Conservation (phyloP, 345 rosid species). For the Acer saccharum region DNA sequence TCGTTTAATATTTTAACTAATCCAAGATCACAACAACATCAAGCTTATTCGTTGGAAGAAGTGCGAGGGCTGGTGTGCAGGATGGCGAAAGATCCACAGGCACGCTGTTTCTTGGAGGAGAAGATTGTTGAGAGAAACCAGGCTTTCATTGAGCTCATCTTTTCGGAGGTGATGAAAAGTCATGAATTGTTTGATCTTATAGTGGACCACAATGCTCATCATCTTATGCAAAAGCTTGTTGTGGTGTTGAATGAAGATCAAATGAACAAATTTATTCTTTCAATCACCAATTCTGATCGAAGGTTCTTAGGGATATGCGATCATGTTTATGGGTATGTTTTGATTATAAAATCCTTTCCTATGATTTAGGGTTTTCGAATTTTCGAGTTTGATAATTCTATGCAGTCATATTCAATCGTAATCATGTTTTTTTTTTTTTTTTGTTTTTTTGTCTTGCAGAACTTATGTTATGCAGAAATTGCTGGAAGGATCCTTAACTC, state of each 20-base stretch:
- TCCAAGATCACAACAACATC: background rate
- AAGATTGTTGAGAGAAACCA: too few relatives aligned
- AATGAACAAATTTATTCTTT: conserved; percentile 17
- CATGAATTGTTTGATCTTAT: conserved; percentile 21
- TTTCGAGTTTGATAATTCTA: too few relatives aligned
- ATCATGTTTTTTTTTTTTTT: background rate
- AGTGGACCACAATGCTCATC: conserved; percentile 25
- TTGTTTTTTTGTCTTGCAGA: background rate
- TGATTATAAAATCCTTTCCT: background rate
- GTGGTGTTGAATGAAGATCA: conserved; percentile 20
- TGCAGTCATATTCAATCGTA: too few relatives aligned
- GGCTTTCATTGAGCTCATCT: too few relatives aligned
- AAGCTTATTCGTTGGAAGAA: background rate
- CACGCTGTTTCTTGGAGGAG: too few relatives aligned
- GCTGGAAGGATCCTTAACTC: background rate
- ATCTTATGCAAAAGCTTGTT: conserved; percentile 33
- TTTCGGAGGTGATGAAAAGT: conserved; percentile 7
- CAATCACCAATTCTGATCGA: conserved; percentile 2
- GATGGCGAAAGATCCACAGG: too few relatives aligned
- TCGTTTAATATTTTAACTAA: too few relatives aligned
- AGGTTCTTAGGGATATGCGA: conserved; percentile 23
- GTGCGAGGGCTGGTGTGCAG: too few relatives aligned
- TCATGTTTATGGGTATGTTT: conserved; percentile 29
- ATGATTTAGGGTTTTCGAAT: background rate
- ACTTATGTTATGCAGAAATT: conserved; percentile 30